phyloP scores from a whole-genome alignment of 2,329 filamentous ascomycete species.

The Xylaria sp. region DNA sequence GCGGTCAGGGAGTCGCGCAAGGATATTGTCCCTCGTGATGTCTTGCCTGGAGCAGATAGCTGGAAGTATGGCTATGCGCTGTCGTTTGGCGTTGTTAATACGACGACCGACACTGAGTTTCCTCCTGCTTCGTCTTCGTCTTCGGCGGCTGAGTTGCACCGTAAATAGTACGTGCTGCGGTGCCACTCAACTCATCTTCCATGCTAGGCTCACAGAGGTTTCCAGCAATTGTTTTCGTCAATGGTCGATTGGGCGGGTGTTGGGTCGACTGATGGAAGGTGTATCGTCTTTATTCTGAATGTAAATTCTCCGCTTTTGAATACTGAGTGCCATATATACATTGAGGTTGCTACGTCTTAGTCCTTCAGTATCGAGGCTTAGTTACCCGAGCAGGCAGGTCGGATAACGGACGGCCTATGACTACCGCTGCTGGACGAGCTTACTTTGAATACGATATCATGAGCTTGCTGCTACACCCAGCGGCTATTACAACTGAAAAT shows the following conservation, averaged over 20 bases:
- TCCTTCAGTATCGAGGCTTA: no score
- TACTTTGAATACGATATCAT: no score
- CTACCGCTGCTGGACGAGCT: no score
- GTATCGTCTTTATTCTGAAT: not conserved
- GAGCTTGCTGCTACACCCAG: no score
- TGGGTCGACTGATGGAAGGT: not conserved
- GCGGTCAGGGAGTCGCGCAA: slow-evolving; percentile 38
- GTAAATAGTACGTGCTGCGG: not conserved
- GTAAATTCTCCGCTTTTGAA: not conserved
- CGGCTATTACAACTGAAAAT: no score
- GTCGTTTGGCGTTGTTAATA: slow-evolving; percentile 24
- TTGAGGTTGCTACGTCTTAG: not conserved
- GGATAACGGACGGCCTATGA: no score
- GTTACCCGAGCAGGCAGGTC: no score
- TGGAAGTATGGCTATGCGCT: slow-evolving; percentile 5
- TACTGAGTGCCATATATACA: not conserved
- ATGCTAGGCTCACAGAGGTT: slow-evolving; percentile 3
- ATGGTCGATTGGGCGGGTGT: not conserved
- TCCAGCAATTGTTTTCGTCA: not conserved
- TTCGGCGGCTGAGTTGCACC: not conserved
- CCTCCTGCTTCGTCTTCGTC: not conserved
- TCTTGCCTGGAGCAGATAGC: slow-evolving; percentile 37
- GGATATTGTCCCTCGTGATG: slow-evolving; percentile 35
- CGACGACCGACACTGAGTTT: not conserved
- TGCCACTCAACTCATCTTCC: not conserved